Evolutionary conservation across 2,329 filamentous ascomycete genomes (phyloP).

Genomic region (Colletotrichum destructivum): DNA sequence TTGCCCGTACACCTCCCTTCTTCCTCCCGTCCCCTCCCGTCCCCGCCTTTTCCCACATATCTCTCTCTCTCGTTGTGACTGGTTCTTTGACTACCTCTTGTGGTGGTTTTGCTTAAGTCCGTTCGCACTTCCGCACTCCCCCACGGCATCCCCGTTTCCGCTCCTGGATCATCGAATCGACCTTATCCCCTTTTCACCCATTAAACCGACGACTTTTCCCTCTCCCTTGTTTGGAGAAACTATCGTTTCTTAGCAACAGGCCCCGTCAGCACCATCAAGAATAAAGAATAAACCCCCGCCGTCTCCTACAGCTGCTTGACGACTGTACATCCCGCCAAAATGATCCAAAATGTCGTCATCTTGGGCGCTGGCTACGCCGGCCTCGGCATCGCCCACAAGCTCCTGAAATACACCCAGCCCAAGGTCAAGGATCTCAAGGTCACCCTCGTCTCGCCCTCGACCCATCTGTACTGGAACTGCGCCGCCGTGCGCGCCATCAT

Average conservation of each 20-base stretch:
- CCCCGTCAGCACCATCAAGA: neutral
- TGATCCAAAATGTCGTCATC: constrained; percentile 58
- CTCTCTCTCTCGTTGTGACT: neutral
- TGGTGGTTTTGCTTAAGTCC: constrained; percentile 7
- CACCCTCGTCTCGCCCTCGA: constrained; percentile 63
- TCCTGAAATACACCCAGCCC: constrained; percentile 60
- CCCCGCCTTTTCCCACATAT: neutral
- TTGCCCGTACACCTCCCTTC: no score
- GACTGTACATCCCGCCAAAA: neutral
- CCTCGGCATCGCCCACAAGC: constrained; percentile 65
- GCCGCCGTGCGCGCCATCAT: constrained; percentile 64
- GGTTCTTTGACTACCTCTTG: neutral
- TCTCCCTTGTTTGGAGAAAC: constrained; percentile 1
- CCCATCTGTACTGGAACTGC: constrained; percentile 66
- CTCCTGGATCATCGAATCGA: neutral
- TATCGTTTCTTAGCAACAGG: neutral
- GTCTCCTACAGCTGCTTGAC: neutral
- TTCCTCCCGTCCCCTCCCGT: neutral
- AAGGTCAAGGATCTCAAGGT: constrained; percentile 56
- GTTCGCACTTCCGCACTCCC: constrained; percentile 35
- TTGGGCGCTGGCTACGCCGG: constrained; percentile 65
- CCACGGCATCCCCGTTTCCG: constrained; percentile 32
- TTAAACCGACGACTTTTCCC: neutral
- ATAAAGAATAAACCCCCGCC: neutral
- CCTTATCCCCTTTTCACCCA: constrained; percentile 8